Conservation (phyloP, 768 basidiomycete genomes). For the Megacollybia marginata region DNA sequence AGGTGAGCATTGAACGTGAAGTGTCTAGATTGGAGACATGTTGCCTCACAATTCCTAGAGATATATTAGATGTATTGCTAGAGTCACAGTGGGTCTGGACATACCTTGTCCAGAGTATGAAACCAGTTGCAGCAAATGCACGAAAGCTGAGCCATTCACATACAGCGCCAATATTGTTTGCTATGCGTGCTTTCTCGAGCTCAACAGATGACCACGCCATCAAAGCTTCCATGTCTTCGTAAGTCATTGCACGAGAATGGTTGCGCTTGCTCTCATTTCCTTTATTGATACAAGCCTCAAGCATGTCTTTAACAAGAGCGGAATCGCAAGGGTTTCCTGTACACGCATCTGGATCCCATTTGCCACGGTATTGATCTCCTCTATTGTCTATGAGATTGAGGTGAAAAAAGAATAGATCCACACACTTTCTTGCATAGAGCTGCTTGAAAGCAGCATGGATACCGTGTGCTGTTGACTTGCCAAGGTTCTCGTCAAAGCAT, state of each 20-base stretch:
- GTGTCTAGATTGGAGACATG: neutral
- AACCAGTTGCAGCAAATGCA: neutral
- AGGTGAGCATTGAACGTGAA: neutral
- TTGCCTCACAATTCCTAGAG: neutral
- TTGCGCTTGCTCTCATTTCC: neutral
- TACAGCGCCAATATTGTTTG: too few species aligned
- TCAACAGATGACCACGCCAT: neutral
- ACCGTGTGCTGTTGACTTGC: too few species aligned
- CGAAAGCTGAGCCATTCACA: neutral
- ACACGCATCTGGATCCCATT: neutral
- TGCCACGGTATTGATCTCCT: too few species aligned
- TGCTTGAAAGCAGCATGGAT: too few species aligned
- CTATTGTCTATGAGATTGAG: too few species aligned
- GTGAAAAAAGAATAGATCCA: too few species aligned
- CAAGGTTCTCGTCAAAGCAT: too few species aligned
- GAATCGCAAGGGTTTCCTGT: too few species aligned
- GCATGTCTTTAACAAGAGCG: too few species aligned
- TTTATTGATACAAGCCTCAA: neutral
- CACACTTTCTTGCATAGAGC: too few species aligned
- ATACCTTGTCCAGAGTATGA: neutral
- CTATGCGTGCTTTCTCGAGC: too few species aligned
- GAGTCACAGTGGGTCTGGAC: neutral
- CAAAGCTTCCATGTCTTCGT: neutral
- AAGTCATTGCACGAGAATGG: neutral
- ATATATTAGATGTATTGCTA: neutral